phyloP scores from a whole-genome alignment of 805 yeast species.

The Saccharomycopsis sp. region DNA sequence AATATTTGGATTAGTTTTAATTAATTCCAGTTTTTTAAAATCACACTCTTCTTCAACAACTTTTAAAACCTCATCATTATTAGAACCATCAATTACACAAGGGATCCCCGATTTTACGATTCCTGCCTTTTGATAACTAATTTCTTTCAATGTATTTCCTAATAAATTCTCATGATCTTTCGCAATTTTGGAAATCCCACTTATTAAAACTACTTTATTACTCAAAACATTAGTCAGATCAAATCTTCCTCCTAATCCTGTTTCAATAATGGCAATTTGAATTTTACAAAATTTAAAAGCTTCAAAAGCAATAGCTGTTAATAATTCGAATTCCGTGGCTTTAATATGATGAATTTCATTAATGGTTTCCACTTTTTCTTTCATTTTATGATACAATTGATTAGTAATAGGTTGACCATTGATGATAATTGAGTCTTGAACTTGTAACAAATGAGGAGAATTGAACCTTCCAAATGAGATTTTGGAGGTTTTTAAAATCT shows the following conservation, averaged over 20 bases:
- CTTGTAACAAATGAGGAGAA: constrained; percentile 71
- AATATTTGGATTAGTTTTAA: constrained; percentile 14
- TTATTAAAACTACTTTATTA: constrained; percentile 31
- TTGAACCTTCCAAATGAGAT: constrained; percentile 69
- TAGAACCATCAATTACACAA: constrained; percentile 64
- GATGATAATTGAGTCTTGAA: constrained; percentile 68
- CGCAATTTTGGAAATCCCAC: constrained; percentile 79
- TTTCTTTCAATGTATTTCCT: constrained; percentile 54
- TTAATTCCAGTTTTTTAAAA: constrained; percentile 23
- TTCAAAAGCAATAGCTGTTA: constrained; percentile 78
- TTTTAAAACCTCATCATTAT: constrained; percentile 38
- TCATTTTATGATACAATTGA: constrained; percentile 35
- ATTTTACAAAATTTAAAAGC: constrained; percentile 52
- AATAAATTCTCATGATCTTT: constrained; percentile 74
- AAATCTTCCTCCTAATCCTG: constrained; percentile 82
- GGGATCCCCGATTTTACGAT: constrained; percentile 56
- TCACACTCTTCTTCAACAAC: constrained; percentile 33
- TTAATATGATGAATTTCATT: constrained; percentile 35
- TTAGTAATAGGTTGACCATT: constrained; percentile 45
- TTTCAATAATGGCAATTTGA: constrained; percentile 79
- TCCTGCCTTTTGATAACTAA: constrained; percentile 81
- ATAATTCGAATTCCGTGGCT: constrained; percentile 81
- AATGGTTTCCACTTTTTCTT: constrained; percentile 30
- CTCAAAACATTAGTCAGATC: constrained; percentile 81
- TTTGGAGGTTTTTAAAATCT: constrained; percentile 23